Evolutionary conservation across 1,139 yeast genomes (phyloP).

Genomic region (Taphrina pruni): DNA sequence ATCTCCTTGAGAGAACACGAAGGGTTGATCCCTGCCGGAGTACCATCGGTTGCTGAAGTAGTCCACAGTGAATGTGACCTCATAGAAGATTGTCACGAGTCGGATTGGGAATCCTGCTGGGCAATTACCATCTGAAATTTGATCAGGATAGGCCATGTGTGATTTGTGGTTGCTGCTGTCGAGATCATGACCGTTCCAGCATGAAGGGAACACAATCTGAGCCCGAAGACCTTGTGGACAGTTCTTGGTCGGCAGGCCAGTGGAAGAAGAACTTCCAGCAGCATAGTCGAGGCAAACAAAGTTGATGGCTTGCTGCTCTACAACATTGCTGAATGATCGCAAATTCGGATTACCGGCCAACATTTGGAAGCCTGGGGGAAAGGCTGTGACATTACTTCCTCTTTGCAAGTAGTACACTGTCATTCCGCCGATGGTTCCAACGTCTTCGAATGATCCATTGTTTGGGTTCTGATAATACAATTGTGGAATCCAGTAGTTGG

Average conservation of each 20-base stretch:
- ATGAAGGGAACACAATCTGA: conserved; percentile 43
- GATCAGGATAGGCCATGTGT: conserved; percentile 42
- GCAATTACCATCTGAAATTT: conserved; percentile 37
- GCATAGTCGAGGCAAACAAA: conserved; percentile 41
- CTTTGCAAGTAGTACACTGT: conserved; percentile 43
- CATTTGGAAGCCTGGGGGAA: conserved; percentile 43
- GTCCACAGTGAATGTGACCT: conserved; percentile 36
- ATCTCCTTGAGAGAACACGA: conserved; percentile 42
- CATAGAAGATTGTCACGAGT: conserved; percentile 41
- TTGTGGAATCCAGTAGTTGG: conserved; percentile 41
- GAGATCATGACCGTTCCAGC: conserved; percentile 43
- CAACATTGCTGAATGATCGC: conserved; percentile 32
- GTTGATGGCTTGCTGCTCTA: conserved; percentile 34
- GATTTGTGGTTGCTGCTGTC: conserved; percentile 41
- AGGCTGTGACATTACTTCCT: conserved; percentile 37
- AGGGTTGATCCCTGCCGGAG: conserved; percentile 25
- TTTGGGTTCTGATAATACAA: conserved; percentile 38
- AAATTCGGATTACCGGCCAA: conserved; percentile 40
- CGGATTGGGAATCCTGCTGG: conserved; percentile 36
- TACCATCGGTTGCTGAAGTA: conserved; percentile 33
- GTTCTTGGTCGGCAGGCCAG: conserved; percentile 39
- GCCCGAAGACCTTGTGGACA: conserved; percentile 44
- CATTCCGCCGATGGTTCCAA: conserved; percentile 36
- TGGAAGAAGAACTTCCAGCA: conserved; percentile 30
- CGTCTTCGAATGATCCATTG: conserved; percentile 40